Evolutionary conservation across 345 rosid species (phyloP), one percentile per base, ranked within the genome.

Genomic region (Iberis pinnata): DNA sequence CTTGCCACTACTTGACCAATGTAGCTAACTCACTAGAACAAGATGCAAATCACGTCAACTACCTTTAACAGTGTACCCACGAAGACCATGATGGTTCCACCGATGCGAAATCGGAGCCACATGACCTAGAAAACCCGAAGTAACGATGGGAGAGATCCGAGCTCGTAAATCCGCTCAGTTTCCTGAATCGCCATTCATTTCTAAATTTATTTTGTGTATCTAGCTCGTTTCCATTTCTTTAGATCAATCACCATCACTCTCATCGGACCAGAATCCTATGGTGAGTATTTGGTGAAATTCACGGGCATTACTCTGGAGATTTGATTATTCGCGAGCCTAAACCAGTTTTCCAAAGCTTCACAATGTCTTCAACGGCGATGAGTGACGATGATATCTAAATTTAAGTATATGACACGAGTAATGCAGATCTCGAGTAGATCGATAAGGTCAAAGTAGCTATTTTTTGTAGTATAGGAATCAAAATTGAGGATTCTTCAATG

Each of bases 1-100:
- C 69, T 83, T 83, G 37, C 92, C 92, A 60, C 85, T 78, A 36
- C 92, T 88, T n/a, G 92, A 83, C 92, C 92, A 83, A 66, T 83
- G 92, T 31, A 83, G 63, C 26, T 80, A 73, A 58, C 92, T 84
- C 18, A 79, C 83, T 8, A 85, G 82, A 52, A 88, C 92, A 8
- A 85, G 78, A 49, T 84, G 92, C 53, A 84, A 60, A 72, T 84
- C 73, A 15, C 93, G 81, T 41, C 93, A 84, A 59, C 83, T 81
- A n/a, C 93, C 88, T 53, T 69, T 75, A 32, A 78, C 83, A 51
- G 81, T 84, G 53, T 84, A 88, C 6, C 93, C 93, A 13, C 93
- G 88, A 15, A 81, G 62, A 2, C 93, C 93, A 54, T 84, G 93
- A 25, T 81, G 93, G 58, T 84, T 84, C 93, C 93, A 84, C 75